Conservation (phyloP, 1,139 yeast species). For the Saccharomyces hybrid region DNA sequence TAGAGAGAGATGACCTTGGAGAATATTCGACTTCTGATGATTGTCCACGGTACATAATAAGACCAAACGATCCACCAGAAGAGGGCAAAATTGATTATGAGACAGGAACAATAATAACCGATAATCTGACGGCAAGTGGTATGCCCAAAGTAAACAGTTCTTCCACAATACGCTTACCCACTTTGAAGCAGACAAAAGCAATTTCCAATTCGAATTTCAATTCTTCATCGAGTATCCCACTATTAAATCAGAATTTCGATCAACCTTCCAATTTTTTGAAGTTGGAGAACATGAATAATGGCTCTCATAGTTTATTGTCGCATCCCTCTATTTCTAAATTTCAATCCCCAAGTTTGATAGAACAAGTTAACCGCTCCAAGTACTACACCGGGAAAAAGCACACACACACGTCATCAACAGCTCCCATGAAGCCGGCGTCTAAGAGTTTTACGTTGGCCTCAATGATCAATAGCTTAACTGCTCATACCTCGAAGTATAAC, state of each 20-base stretch:
- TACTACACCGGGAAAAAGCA: slow-evolving; percentile 12
- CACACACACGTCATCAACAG: slow-evolving; percentile 18
- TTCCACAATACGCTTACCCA: slow-evolving; percentile 19
- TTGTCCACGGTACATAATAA: too few species aligned
- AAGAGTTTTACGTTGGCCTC: neutral
- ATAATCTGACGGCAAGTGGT: slow-evolving; percentile 16
- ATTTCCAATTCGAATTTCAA: slow-evolving; percentile 5
- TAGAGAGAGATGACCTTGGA: too few species aligned
- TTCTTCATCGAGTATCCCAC: slow-evolving; percentile 4
- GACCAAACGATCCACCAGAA: too few species aligned
- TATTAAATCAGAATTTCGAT: slow-evolving; percentile 5
- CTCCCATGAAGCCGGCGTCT: slow-evolving; percentile 6
- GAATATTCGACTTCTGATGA: too few species aligned
- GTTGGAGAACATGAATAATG: neutral
- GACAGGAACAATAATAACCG: too few species aligned
- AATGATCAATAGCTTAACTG: slow-evolving; percentile 19
- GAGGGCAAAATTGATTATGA: too few species aligned
- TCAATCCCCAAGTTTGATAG: neutral
- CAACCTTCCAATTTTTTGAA: slow-evolving; percentile 1
- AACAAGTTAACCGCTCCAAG: neutral
- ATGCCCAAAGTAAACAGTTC: slow-evolving; percentile 17
- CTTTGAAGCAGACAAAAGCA: slow-evolving; percentile 13
- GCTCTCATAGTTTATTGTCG: neutral
- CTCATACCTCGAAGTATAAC: slow-evolving; percentile 23
- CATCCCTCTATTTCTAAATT: neutral